A percentile compares a stretch with the other conserved stretches of the same genome.
phyloP scores from a whole-genome alignment of 129 eudicot genomes.

The Smallanthus sonchifolius region DNA sequence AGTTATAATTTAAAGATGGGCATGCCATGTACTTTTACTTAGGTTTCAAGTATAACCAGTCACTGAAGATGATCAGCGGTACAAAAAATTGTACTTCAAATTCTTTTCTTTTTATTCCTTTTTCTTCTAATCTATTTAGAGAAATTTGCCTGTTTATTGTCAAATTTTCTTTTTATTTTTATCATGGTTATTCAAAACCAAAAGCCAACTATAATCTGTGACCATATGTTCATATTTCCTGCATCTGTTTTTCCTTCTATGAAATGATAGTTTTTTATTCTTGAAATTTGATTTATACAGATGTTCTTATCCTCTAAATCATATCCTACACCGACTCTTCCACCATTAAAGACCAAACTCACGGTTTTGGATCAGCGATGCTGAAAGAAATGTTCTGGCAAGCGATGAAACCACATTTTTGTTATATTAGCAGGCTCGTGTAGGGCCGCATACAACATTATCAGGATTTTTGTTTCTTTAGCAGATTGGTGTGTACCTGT shows the following conservation, averaged over 20 bases:
- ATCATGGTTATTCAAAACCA: background rate
- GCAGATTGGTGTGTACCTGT: background rate
- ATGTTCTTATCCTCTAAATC: constrained; percentile 6
- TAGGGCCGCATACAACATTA: constrained; percentile 4
- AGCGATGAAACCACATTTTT: constrained; percentile 6
- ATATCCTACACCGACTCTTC: background rate
- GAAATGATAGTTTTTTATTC: background rate
- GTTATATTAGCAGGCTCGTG: constrained; percentile 10
- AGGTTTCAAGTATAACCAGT: background rate
- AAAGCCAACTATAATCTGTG: background rate
- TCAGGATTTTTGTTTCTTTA: constrained; percentile 6
- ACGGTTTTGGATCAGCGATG: background rate
- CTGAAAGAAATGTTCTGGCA: background rate
- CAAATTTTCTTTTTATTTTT: background rate
- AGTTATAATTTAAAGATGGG: background rate
- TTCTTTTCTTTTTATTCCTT: no score
- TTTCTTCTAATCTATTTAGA: background rate
- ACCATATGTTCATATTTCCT: background rate
- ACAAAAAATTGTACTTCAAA: background rate
- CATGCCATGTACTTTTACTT: background rate
- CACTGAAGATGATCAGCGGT: background rate
- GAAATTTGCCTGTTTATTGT: background rate
- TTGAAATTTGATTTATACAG: constrained; percentile 18
- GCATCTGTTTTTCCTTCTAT: background rate
- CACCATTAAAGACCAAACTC: background rate